These are phyloP conservation scores for Plantago coronopus DNA, from an alignment of 305 asterid species.

Conservation along the genomic window DNA sequence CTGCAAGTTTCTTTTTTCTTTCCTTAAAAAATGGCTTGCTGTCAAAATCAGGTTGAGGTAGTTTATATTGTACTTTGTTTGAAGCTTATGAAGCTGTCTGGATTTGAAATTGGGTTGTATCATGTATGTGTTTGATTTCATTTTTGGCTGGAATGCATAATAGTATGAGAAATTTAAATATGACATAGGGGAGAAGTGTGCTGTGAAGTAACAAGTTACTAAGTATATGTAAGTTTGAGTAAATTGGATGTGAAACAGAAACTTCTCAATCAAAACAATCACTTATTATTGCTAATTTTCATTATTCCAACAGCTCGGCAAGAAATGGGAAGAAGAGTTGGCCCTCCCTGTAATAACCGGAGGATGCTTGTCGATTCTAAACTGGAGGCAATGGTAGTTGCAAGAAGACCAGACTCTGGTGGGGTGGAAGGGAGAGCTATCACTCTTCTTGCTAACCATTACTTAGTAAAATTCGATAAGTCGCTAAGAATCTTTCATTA, in stretches of 20 bases:
- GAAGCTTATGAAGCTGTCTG: no score
- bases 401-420: conserved; percentile 88
- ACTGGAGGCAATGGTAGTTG: conserved; percentile 41
- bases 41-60: background rate
- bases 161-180: no score
- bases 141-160: no score
- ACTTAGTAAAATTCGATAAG: conserved; percentile 63
- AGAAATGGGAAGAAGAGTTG: conserved; percentile 25
- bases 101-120: background rate
- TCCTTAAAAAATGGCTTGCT: background rate
- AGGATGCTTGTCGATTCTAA: conserved; percentile 31
- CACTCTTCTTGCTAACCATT: conserved; percentile 83
- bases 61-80: background rate
- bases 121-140: no score
- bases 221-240: background rate
- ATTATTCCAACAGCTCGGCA: conserved; percentile 27
- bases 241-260: no score
- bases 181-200: no score
- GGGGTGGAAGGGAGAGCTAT: conserved; percentile 74
- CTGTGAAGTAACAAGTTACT: no score
- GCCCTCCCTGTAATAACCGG: conserved; percentile 29
- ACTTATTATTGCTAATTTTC: conserved; percentile 9
- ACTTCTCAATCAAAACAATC: no score
- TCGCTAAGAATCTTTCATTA: conserved; percentile 68
- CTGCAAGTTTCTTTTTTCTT: background rate